phyloP scores from a whole-genome alignment of 352 stramenopile genomes.

The Globisporangium nodosum region DNA sequence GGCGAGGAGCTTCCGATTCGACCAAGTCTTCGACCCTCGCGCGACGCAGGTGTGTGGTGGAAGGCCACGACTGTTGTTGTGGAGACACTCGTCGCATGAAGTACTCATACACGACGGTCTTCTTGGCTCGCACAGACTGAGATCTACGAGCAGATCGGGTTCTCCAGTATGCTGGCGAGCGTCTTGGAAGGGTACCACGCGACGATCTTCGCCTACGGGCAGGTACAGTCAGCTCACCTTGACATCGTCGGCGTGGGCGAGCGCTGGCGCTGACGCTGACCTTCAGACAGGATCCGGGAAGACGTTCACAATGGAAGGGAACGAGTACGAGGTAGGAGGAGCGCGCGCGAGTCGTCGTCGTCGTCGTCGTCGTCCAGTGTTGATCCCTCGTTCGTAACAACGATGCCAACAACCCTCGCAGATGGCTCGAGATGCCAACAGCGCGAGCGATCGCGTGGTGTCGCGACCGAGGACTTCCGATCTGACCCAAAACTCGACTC shows the following conservation, averaged over 20 bases:
- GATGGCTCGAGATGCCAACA: constrained; percentile 5
- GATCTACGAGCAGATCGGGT: constrained; percentile 35
- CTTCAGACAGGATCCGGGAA: constrained; percentile 45
- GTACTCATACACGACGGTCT: background rate
- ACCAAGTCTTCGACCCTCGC: constrained; percentile 40
- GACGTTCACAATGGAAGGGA: constrained; percentile 61
- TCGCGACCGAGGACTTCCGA: constrained; percentile 16
- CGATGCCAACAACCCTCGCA: background rate
- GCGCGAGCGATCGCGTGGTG: constrained; percentile 8
- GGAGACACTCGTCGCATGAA: background rate
- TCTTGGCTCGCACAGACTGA: constrained; percentile 11
- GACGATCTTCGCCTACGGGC: constrained; percentile 53
- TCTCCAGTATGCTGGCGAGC: constrained; percentile 25
- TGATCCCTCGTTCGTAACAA: background rate
- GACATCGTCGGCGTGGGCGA: no score
- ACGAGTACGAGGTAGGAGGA: constrained; percentile 41
- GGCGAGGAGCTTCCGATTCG: constrained; percentile 40
- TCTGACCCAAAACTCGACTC: constrained; percentile 3
- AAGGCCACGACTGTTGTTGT: background rate
- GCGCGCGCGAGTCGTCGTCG: background rate
- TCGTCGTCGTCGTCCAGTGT: background rate
- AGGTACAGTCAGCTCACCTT: constrained; percentile 15
- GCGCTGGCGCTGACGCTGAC: background rate
- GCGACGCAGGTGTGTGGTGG: constrained; percentile 22
- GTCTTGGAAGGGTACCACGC: constrained; percentile 39